Conservation (phyloP, 2,329 filamentous ascomycete species). For the Neobulgaria alba region DNA sequence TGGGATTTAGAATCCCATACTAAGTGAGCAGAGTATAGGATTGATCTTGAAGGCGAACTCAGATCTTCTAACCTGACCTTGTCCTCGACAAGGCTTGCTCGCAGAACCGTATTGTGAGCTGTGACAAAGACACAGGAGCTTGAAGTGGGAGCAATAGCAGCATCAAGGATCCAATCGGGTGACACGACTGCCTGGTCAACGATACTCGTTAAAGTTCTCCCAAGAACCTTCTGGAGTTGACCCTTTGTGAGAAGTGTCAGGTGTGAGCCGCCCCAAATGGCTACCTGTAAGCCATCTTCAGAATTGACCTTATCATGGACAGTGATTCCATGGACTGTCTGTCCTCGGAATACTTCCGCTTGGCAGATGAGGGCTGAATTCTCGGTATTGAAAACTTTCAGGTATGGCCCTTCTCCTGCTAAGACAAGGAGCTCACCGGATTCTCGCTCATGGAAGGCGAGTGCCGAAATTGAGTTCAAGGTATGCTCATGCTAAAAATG, state of each 20-base stretch:
- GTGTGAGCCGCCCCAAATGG: constrained; percentile 64
- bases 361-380: constrained; percentile 32
- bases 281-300: constrained; percentile 28
- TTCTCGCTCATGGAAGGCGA: constrained; percentile 40
- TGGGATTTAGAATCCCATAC: constrained; percentile 47
- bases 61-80: constrained; percentile 38
- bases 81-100: constrained; percentile 32
- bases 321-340: constrained; percentile 67
- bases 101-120: constrained; percentile 75
- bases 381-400: constrained; percentile 41
- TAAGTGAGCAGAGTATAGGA: constrained; percentile 78
- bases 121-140: constrained; percentile 57
- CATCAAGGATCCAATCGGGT: constrained; percentile 73
- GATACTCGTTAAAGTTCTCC: constrained; percentile 10
- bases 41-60: constrained; percentile 64
- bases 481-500: constrained; percentile 25
- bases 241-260: constrained; percentile 31
- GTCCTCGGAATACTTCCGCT: constrained; percentile 52
- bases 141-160: constrained; percentile 41
- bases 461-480: constrained; percentile 47
- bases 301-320: constrained; percentile 27
- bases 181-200: constrained; percentile 35
- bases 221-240: constrained; percentile 12
- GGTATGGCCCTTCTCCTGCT: constrained; percentile 50
- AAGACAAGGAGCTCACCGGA: constrained; percentile 37